Evolutionary conservation across 2,329 filamentous ascomycete genomes (phyloP).

Genomic region (Fusarium ambrosium): DNA sequence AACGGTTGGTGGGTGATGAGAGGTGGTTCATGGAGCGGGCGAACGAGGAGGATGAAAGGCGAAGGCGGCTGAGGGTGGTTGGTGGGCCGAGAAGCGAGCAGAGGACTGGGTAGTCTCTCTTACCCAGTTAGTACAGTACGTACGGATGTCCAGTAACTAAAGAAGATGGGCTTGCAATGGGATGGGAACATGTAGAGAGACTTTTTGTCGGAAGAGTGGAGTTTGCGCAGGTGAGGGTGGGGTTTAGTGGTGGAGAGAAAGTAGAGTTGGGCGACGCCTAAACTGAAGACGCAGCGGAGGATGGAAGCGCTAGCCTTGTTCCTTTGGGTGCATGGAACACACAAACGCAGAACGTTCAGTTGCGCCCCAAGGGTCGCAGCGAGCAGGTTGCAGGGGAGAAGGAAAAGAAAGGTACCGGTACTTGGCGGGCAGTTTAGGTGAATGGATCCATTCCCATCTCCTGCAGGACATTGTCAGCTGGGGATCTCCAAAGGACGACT

Average conservation of each 20-base stretch:
- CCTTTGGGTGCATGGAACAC: conserved; percentile 1
- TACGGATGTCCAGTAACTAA: neutral
- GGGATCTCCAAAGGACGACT: conserved; percentile 14
- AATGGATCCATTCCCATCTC: conserved; percentile 12
- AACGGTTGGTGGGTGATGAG: conserved; percentile 31
- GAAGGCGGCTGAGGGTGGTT: conserved; percentile 39
- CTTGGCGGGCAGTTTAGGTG: conserved; percentile 8
- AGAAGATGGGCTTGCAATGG: conserved; percentile 7
- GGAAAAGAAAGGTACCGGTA: conserved; percentile 23
- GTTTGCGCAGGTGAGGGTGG: conserved; percentile 29
- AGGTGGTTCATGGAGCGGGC: conserved; percentile 37
- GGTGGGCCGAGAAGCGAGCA: conserved; percentile 33
- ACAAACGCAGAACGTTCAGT: neutral
- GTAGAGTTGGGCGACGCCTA: conserved; percentile 5
- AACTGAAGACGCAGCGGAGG: neutral
- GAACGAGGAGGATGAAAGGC: conserved; percentile 23
- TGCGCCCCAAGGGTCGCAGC: neutral
- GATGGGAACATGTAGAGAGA: conserved; percentile 32
- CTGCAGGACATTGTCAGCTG: conserved; percentile 41
- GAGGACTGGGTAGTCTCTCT: neutral
- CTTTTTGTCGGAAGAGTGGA: conserved; percentile 40
- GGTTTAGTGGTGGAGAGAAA: conserved; percentile 21
- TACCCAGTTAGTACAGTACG: neutral
- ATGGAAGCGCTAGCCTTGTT: conserved; percentile 2
- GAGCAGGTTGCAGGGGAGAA: neutral